Base-by-base conservation (phyloP, 331 rosid species). In the Saraca asoca region DNA sequence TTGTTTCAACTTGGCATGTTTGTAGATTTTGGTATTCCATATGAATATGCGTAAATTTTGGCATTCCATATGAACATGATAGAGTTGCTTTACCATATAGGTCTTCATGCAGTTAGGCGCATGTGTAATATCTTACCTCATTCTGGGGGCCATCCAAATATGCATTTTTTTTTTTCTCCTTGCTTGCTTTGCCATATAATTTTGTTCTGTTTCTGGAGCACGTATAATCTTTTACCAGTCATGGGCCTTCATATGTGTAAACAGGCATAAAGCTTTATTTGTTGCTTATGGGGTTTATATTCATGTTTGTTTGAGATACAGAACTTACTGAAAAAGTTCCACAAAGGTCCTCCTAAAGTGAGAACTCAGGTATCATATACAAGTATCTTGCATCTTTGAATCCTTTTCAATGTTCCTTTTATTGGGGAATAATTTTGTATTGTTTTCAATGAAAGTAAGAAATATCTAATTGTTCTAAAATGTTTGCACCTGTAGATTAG, bases 321-420 rank as follows among this genome's bases (percentile, higher is more conserved):
- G 99, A 94, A 80, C 63, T 85, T 94, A 60, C 75, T 94, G 72
- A 88, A 86, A 77, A 91, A 85, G 70, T 94, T 94, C 65, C 99
- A 90, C 85, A 94, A 83, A 72, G 99, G 97, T 37, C 95, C 90
- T 62, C 97, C 92, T 9, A 90, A 88, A 90, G 99, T 94, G 70
- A 87, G 99, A 79, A 94, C 99, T 46, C 99, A 94, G 99, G 99
- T 94, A 79, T 39, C 51, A 4, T 70, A 48, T n/a, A 57, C 51
- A 72, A 70, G 58, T 67, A 62, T 39, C 46, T 24, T 53, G 69
- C 55, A n/a, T 41, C 54, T 42, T 69, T 63, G 52, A 48, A 49
- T 59, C 58, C 51, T 64, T 45, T 68, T 43, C 10, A 18, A 49
- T 2, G 34, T 16, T 56, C 41, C 3, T 38, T 46, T 66, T 54